phyloP scores from a whole-genome alignment of 305 asterid genomes.

The Solanum chacoense region DNA sequence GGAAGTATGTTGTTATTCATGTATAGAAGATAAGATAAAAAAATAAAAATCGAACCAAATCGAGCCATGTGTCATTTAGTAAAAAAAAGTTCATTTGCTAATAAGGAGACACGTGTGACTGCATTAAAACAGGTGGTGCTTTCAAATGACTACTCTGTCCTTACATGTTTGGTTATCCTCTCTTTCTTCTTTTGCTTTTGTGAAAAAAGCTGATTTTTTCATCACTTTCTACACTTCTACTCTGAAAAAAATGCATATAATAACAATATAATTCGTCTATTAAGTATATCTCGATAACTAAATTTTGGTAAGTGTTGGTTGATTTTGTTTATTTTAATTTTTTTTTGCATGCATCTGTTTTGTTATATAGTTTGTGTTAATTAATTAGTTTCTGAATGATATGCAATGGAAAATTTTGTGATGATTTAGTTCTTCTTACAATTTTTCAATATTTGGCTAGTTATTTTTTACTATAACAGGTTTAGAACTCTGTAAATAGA shows the following conservation, averaged over 20 bases:
- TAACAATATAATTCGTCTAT: background rate
- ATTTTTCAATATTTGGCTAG: background rate
- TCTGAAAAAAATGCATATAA: background rate
- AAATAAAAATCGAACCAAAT: background rate
- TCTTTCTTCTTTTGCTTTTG: background rate
- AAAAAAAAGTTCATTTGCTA: background rate
- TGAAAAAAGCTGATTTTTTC: background rate
- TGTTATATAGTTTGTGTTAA: background rate
- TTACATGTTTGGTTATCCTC: background rate
- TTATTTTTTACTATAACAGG: background rate
- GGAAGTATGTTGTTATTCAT: background rate
- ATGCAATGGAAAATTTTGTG: background rate
- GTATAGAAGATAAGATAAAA: too few species aligned
- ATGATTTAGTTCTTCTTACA: background rate
- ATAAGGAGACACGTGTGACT: background rate
- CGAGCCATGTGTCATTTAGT: background rate
- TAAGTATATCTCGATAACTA: background rate
- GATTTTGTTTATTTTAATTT: background rate
- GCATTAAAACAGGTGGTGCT: background rate
- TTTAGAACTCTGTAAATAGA: background rate
- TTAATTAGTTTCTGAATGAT: background rate
- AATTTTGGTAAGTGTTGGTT: background rate
- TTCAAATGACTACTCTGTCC: background rate
- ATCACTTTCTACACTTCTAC: background rate
- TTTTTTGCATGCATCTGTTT: background rate